Evolutionary conservation across 192 early-diverging fungal species (phyloP).

Genomic region (Coemansia sp.): DNA sequence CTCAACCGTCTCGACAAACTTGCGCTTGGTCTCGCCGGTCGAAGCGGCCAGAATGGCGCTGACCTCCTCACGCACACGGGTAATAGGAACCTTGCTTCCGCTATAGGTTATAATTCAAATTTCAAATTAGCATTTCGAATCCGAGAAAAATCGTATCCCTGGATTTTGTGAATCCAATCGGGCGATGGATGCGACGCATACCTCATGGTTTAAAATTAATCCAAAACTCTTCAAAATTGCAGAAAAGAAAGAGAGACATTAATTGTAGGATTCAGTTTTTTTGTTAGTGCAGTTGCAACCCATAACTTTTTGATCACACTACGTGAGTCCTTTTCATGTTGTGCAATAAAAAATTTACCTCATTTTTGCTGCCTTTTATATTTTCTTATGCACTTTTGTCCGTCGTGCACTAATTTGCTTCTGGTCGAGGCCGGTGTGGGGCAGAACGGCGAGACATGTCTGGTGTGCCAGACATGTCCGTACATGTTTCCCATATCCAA

Average conservation of each 20-base stretch:
- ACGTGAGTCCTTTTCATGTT: too few species aligned
- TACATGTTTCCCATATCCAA: slow-evolving; percentile 74
- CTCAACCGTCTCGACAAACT: slow-evolving; percentile 96
- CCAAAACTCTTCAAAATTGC: too few species aligned
- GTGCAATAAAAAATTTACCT: neutral
- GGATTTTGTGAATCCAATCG: too few species aligned
- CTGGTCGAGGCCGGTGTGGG: slow-evolving; percentile 59
- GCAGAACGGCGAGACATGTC: slow-evolving; percentile 60
- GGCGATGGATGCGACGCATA: too few species aligned
- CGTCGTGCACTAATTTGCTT: slow-evolving; percentile 82
- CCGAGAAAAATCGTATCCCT: too few species aligned
- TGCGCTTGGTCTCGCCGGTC: slow-evolving; percentile 84
- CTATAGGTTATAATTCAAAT: slow-evolving; percentile 13
- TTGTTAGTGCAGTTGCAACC: too few species aligned
- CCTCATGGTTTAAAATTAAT: too few species aligned
- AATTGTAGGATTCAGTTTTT: too few species aligned
- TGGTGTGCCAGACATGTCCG: slow-evolving; percentile 85
- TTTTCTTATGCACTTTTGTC: slow-evolving; percentile 82
- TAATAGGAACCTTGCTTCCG: slow-evolving; percentile 80
- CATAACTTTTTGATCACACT: too few species aligned
- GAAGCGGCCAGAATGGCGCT: slow-evolving; percentile 67
- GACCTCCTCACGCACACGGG: slow-evolving; percentile 84
- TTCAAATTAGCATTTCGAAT: neutral
- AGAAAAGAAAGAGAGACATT: too few species aligned
- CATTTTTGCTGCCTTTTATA: slow-evolving; percentile 9